Evolutionary conservation across 345 rosid genomes (phyloP).

Genomic region (Hibiscus syriacus): DNA sequence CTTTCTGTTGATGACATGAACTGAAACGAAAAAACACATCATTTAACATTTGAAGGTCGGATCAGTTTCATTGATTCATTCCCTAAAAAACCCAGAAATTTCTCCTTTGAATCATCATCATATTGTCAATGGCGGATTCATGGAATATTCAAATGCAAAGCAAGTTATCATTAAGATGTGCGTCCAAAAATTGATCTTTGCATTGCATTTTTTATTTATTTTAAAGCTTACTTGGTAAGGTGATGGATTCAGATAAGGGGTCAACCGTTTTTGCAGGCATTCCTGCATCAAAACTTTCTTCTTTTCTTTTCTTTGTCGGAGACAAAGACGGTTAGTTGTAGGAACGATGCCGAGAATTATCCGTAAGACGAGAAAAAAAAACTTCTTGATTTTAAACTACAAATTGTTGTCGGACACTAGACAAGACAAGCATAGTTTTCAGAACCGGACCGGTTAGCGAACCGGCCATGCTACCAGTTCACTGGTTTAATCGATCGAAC

Average conservation of each 20-base stretch:
- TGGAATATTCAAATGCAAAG: background rate
- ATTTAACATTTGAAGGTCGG: background rate
- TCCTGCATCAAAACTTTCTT: background rate
- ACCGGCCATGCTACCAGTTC: no score
- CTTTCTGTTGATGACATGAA: background rate
- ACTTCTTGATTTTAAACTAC: background rate
- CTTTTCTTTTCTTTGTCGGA: background rate
- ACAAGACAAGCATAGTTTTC: no score
- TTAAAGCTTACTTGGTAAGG: background rate
- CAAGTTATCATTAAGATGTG: background rate
- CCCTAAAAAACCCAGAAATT: background rate
- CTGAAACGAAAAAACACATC: background rate
- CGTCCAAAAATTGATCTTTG: background rate
- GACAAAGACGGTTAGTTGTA: background rate
- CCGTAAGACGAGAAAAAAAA: background rate
- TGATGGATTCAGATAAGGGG: slow-evolving; percentile 1
- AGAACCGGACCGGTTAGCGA: no score
- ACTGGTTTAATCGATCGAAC: no score
- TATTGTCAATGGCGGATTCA: background rate
- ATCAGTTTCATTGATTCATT: background rate
- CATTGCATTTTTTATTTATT: background rate
- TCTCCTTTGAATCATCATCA: background rate
- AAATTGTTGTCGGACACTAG: background rate
- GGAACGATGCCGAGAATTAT: slow-evolving; percentile 2
- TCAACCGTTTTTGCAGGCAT: background rate